Base-by-base conservation (phyloP, 1,284 basidiomycete genomes). In the Puccinia coronata region DNA sequence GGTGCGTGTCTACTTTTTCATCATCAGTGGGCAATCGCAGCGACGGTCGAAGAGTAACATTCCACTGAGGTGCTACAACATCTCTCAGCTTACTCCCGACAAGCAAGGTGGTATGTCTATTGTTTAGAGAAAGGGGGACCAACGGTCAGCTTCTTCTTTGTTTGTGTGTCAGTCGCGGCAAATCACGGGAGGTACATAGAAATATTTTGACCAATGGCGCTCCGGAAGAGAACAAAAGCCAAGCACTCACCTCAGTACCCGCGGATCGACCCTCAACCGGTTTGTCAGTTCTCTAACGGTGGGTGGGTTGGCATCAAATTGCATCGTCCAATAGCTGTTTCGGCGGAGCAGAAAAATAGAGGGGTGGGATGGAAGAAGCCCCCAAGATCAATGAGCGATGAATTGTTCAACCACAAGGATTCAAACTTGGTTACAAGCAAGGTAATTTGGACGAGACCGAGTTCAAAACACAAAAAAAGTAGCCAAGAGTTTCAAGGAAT, bases 301-400 rank as follows among this genome's bases (percentile, higher is more conserved):
- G 0, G 84, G 84, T 18, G 84, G 84, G 72, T 83, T 83, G 70
- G 83, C 83, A 80, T 85, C 84, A 75, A 85, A 85, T 8, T 76
- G 69, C 82, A 85, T 83, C 9, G 84, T 83, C 82, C 82, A 84
- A 67, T 84, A 83, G 63, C 84, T 84, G 67, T 51, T 36, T 6
- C 23, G 31, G 57, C 47, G 49, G 34, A 34, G 34, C 2, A 55
- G 36, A 25, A 41, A 47, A 57, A 25, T n/a, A 34, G 23, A 63
- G 25, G 0, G 3, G 39, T 59, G 25, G 47, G 67, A 78, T 55
- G 39, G 49, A 59, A 11, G 41, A 31, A 8, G 34, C 47, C 23
- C 75, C 41, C 4, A 39, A 39, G 8, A 39, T 69, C n/a, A n/a
- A n/a, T n/a, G n/a, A n/a, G n/a, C n/a, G n/a, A n/a, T n/a, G n/a